Evolutionary conservation across 768 basidiomycete species (phyloP), one percentile per base, ranked within the genome.

Genomic region (Pisolithus albus): DNA sequence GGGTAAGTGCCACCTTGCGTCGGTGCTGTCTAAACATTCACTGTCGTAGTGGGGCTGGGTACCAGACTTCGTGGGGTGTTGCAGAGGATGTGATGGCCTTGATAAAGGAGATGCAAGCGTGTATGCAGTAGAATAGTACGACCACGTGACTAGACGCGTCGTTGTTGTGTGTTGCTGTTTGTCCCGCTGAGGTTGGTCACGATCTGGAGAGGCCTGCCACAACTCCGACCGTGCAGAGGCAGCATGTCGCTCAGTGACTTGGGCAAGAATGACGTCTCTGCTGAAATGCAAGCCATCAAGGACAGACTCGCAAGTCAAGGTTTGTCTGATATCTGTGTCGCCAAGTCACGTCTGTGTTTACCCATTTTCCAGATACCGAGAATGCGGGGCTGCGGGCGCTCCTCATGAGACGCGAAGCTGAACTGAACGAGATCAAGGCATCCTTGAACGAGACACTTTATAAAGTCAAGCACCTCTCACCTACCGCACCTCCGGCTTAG

Each of bases 41-140:
- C 34, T 38, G 36, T 39, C 16, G 19, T 51, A 70, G 72, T n/a
- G 40, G 60, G 16, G 65, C 63, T 46, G 73, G 74, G 15, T 75
- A 68, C 55, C 71, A 74, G 53, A 57, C 54, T 21, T 75, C 72
- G 10, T 76, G 75, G 74, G 74, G 75, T 16, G 70, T 57, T 9
- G 74, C 74, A 8, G 71, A 63, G 21, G 71, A 76, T 18, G 75
- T 66, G n/a, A 38, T 67, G 52, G 11, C 23, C n/a, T 48, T 69
- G 53, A 43, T 65, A 26, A 68, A 61, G 46, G 47, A 6, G 7
- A 11, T 46, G 40, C 16, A 8, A 28, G 34, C 9, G 28, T 28
- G 28, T 28, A 9, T 39, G 13, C 38, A 39, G 38, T 40, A 28
- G 51, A 53, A 56, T 41, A 57, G 57, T 59, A 59, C 66, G 66